These are phyloP conservation scores for Tuber melanosporum DNA, from an alignment of 495 filamentous ascomycete species.

Conservation along the genomic window DNA sequence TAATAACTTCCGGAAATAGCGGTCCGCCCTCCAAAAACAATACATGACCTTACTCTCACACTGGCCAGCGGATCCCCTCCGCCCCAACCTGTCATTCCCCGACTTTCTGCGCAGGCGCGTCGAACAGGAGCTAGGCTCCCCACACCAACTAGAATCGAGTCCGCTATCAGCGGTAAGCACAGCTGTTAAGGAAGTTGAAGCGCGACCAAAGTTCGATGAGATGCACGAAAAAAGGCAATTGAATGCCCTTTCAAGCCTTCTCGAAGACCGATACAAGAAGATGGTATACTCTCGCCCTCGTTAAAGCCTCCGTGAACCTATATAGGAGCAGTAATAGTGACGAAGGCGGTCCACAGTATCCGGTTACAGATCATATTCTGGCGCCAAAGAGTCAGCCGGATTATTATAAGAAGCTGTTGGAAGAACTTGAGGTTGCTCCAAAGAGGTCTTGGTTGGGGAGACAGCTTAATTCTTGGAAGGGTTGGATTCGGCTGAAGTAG, in stretches of 20 bases:
- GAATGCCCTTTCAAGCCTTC: slow-evolving; percentile 30
- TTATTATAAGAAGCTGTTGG: slow-evolving; percentile 37
- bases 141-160: not conserved
- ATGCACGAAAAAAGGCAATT: slow-evolving; percentile 16
- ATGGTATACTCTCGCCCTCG: slow-evolving; percentile 16
- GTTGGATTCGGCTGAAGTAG: slow-evolving; percentile 38
- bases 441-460: slow-evolving; percentile 33
- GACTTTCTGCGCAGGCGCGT: slow-evolving; percentile 20
- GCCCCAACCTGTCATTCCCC: slow-evolving; percentile 31
- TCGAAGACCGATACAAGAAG: slow-evolving; percentile 37
- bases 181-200: slow-evolving; percentile 38
- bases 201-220: slow-evolving; percentile 25
- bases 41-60: slow-evolving; percentile 27
- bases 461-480: slow-evolving; percentile 40
- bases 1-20: not conserved
- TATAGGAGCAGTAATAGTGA: slow-evolving; percentile 8
- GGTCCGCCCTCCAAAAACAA: slow-evolving; percentile 13
- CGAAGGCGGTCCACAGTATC: slow-evolving; percentile 24
- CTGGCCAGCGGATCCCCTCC: slow-evolving; percentile 39
- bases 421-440: slow-evolving; percentile 36
- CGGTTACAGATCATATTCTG: slow-evolving; percentile 32
- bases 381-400: slow-evolving; percentile 36
- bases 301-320: slow-evolving; percentile 36
- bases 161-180: slow-evolving; percentile 39
- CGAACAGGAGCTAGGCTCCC: slow-evolving; percentile 18